Evolutionary conservation across 2,329 filamentous ascomycete species (phyloP), one percentile per base, ranked within the genome.

Genomic region (Myriosclerotinia scirpicola): DNA sequence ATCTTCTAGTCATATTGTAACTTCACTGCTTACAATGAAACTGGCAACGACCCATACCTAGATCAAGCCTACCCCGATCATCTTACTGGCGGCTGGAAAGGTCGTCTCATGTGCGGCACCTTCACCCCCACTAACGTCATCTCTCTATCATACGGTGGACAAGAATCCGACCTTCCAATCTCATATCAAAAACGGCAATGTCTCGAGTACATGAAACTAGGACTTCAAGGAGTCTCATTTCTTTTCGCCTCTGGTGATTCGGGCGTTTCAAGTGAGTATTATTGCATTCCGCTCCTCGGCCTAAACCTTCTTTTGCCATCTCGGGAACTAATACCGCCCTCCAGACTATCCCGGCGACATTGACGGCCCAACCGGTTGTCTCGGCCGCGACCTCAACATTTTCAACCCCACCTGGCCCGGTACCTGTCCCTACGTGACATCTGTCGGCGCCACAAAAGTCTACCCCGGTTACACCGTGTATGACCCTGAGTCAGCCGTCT

Each of bases 131-230:
- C 84, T 8, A 85, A 84, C 68, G 84, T 86, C 7, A 81, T 85
- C 69, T 81, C 79, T 46, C 81, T 87, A 69, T 83, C 81, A 20
- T 85, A 85, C 72, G 83, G 82, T 50, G 81, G 80, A 44, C 79
- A 81, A 55, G 85, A 87, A 75, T 76, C 78, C 12, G 81, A 82
- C 50, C 77, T 86, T 17, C 83, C 84, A 0, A 75, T 79, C 7
- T 79, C 77, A 67, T 87, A 87, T 74, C 82, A 85, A 73, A 78
- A 82, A 70, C 78, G 81, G 7, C 81, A 83, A 75, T 82, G 81
- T 73, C 74, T 76, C 59, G 81, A 82, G 75, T 81, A 82, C 69
- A 77, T 85, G 75, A 85, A 85, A 73, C 78, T 85, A 0, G 81
- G 79, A 2, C 75, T 82, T 15, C 80, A 80, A 69, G 81, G 81